Evolutionary conservation across 768 basidiomycete species (phyloP).

Genomic region (Roridomyces roridus): DNA sequence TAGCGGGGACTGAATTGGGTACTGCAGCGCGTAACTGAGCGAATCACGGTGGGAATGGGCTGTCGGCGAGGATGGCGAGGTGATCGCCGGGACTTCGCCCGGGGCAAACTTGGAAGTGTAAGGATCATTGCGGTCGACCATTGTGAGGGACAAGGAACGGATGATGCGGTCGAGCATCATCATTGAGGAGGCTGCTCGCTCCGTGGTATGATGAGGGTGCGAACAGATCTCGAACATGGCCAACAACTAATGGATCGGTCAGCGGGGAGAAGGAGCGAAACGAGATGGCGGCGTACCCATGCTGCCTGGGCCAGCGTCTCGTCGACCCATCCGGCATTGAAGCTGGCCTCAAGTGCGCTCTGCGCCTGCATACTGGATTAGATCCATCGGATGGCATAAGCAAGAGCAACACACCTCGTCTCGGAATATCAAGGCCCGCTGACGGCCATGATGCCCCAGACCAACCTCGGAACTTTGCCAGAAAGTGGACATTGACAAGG

Average conservation of each 20-base stretch:
- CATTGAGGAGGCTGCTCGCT: constrained; percentile 63
- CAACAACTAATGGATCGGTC: constrained; percentile 52
- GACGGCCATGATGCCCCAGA: constrained; percentile 54
- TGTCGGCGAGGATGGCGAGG: not conserved
- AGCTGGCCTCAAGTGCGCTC: constrained; percentile 70
- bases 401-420: constrained; percentile 45
- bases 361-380: constrained; percentile 62
- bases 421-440: constrained; percentile 62
- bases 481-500: constrained; percentile 70
- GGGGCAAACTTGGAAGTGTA: constrained; percentile 54
- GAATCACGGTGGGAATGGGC: not conserved
- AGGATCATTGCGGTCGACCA: constrained; percentile 64
- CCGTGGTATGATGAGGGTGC: constrained; percentile 63
- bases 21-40: not conserved
- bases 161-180: constrained; percentile 72
- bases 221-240: constrained; percentile 76
- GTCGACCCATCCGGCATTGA: constrained; percentile 75
- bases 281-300: constrained; percentile 55
- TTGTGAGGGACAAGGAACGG: constrained; percentile 61
- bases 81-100: constrained; percentile 55
- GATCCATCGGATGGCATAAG: not conserved
- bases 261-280: not conserved
- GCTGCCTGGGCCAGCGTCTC: constrained; percentile 77
- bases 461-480: constrained; percentile 73
- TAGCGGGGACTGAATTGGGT: not conserved